phyloP scores from a whole-genome alignment of 2,329 filamentous ascomycete species.

The Nemania diffusa region DNA sequence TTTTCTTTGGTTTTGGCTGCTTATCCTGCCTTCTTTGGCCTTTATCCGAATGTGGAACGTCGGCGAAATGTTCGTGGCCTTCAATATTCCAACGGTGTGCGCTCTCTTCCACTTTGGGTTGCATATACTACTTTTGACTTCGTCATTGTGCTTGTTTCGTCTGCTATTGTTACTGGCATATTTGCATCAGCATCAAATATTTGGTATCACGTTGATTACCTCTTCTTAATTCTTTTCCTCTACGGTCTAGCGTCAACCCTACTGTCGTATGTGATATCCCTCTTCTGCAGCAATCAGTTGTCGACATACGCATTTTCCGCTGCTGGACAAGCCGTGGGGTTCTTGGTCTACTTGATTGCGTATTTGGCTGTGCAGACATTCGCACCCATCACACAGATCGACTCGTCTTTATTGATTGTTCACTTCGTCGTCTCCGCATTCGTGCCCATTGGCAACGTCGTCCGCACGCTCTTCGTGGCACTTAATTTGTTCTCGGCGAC shows the following conservation, averaged over 20 bases:
- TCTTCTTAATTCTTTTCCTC: constrained; percentile 83
- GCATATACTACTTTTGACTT: constrained; percentile 87
- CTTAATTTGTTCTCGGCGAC: constrained; percentile 87
- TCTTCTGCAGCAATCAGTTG: constrained; percentile 81
- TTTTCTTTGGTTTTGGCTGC: constrained; percentile 80
- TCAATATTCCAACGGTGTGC: constrained; percentile 91
- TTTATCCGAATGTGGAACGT: constrained; percentile 89
- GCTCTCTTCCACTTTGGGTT: constrained; percentile 83
- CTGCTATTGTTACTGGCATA: constrained; percentile 73
- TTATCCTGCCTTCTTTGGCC: constrained; percentile 85
- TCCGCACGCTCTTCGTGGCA: constrained; percentile 78
- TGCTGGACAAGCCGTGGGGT: constrained; percentile 77
- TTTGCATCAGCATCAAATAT: constrained; percentile 72
- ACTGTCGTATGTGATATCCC: constrained; percentile 81
- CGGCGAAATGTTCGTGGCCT: constrained; percentile 81
- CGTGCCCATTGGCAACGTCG: constrained; percentile 79
- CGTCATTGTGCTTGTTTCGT: constrained; percentile 73
- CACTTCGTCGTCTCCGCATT: constrained; percentile 80
- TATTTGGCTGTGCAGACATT: constrained; percentile 81
- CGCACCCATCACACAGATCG: constrained; percentile 74
- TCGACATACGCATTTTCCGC: constrained; percentile 86
- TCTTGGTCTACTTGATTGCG: constrained; percentile 76
- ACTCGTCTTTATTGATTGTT: constrained; percentile 72
- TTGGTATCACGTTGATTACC: constrained; percentile 83
- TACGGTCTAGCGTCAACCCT: constrained; percentile 83